These are phyloP conservation scores for Straminergon stramineum DNA, from an alignment of 225 moss, liverwort and hornwort genomes.

Conservation along the genomic window DNA sequence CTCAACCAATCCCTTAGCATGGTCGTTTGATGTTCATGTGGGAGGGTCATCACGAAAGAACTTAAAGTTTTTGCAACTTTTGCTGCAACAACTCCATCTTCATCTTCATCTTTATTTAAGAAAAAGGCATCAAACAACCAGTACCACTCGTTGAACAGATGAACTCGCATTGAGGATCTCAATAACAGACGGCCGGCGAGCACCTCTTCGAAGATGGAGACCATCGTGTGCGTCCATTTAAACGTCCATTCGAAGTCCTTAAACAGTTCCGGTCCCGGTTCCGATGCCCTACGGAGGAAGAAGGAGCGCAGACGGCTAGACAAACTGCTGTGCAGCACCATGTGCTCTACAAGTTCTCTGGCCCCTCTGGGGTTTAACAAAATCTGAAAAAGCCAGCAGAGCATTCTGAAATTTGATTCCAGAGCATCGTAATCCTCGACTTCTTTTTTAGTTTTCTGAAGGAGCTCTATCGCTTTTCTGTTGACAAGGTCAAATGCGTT, in stretches of 20 bases:
- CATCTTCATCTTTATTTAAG: neutral
- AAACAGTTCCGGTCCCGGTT: too few species aligned
- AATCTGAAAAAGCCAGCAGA: neutral
- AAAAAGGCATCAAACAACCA: neutral
- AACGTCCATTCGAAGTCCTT: neutral
- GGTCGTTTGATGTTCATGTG: neutral
- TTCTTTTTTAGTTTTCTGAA: neutral
- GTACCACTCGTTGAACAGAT: fast-evolving
- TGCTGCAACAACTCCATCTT: neutral
- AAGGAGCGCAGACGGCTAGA: neutral
- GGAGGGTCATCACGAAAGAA: neutral
- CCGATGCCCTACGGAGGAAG: fast-evolving
- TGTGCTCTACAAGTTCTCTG: neutral
- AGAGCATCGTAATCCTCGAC: neutral
- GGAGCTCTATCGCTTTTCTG: too few species aligned
- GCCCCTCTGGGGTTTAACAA: neutral
- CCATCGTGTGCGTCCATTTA: too few species aligned
- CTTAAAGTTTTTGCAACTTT: neutral
- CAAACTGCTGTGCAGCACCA: neutral
- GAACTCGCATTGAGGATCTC: neutral
- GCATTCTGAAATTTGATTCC: neutral
- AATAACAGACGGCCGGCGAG: neutral
- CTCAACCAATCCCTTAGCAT: neutral
- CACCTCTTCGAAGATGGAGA: neutral
- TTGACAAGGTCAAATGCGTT: neutral